Percentiles rank a stretch among this genome's conserved stretches.
phyloP scores from a whole-genome alignment of 192 early-diverging fungal species.

The Coemansia sp. region DNA sequence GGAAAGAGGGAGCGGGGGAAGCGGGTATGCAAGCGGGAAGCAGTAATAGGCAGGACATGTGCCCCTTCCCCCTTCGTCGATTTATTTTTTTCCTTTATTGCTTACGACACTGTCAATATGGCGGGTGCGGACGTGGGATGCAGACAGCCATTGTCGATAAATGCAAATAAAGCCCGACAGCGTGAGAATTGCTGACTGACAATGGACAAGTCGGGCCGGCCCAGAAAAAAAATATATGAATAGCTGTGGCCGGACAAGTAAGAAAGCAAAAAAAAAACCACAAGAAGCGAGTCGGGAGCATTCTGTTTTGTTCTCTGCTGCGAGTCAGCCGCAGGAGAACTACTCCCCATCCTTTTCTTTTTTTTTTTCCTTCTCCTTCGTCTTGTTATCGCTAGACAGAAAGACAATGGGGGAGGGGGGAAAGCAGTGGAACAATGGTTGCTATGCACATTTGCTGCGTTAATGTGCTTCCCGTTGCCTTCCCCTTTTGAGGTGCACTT shows the following conservation, averaged over 20 bases:
- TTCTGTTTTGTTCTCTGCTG: not conserved
- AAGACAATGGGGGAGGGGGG: not conserved
- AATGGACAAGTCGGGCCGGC: not conserved
- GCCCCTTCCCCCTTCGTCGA: too few relatives aligned
- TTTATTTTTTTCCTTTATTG: too few relatives aligned
- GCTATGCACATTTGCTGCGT: not conserved
- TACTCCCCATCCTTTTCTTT: not conserved
- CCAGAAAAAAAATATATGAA: slow-evolving; percentile 4
- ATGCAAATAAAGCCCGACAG: not conserved
- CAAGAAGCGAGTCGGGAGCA: not conserved
- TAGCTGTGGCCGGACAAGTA: too few relatives aligned
- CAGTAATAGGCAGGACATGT: not conserved
- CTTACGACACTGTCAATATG: not conserved
- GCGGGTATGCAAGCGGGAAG: not conserved
- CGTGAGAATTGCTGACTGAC: not conserved
- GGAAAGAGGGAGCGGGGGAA: too few relatives aligned
- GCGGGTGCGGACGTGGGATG: not conserved
- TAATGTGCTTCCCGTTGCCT: slow-evolving; percentile 6
- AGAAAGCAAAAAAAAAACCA: not conserved
- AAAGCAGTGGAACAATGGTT: not conserved
- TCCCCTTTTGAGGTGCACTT: not conserved
- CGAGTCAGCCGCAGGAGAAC: not conserved
- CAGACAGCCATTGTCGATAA: not conserved
- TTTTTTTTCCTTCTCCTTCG: not conserved
- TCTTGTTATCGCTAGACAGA: too few relatives aligned